These are phyloP conservation scores for Aspergillus cejpii DNA, from an alignment of 2,329 filamentous ascomycete species.

Conservation along the genomic window DNA sequence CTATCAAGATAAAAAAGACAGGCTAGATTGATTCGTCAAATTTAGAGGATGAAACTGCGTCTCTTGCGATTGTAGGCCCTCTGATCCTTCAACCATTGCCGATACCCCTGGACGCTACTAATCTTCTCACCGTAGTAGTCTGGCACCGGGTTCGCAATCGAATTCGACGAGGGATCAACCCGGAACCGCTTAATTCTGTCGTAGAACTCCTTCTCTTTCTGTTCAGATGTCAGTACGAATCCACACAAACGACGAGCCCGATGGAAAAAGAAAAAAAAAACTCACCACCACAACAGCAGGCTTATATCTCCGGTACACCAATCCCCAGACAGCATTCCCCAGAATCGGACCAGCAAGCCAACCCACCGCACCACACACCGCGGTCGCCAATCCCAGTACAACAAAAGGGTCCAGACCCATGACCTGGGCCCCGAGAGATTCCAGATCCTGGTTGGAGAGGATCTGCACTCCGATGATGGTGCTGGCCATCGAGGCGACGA, in stretches of 20 bases:
- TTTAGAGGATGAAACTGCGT: slow-evolving; percentile 37
- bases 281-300: slow-evolving; percentile 63
- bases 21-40: background rate
- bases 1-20: slow-evolving; percentile 1
- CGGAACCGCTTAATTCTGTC: slow-evolving; percentile 83
- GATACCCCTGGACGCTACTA: slow-evolving; percentile 80
- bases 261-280: slow-evolving; percentile 12
- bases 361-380: slow-evolving; percentile 69
- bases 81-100: slow-evolving; percentile 96
- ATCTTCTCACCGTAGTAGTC: slow-evolving; percentile 99
- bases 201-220: slow-evolving; percentile 95
- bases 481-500: slow-evolving; percentile 56
- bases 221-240: slow-evolving; percentile 9
- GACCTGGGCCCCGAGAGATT: slow-evolving; percentile 56
- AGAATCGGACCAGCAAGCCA: slow-evolving; percentile 83
- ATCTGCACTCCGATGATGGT: slow-evolving; percentile 50
- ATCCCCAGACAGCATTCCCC: slow-evolving; percentile 71
- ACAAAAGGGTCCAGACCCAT: slow-evolving; percentile 84
- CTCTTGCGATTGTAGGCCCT: slow-evolving; percentile 93
- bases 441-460: slow-evolving; percentile 64
- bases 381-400: slow-evolving; percentile 70
- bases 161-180: slow-evolving; percentile 83
- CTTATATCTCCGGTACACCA: slow-evolving; percentile 64
- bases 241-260: slow-evolving; percentile 2
- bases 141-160: slow-evolving; percentile 84